Percentiles rank a stretch among this genome's conserved stretches.
Conservation (phyloP, 2,329 filamentous ascomycete species). For the Colletotrichum eleusines region DNA sequence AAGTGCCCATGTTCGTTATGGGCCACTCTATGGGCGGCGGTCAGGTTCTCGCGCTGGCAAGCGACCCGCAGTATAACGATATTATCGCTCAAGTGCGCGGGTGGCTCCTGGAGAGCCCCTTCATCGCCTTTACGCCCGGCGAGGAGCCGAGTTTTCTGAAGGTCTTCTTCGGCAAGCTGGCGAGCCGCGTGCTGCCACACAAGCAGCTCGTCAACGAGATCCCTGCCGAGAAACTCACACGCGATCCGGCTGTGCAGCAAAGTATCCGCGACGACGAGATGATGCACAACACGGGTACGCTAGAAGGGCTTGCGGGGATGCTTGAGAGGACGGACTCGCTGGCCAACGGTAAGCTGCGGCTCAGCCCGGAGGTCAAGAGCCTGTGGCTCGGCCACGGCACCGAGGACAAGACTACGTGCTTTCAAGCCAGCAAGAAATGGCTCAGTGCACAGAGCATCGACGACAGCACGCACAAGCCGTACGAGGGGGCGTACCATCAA, state of each 20-base stretch:
- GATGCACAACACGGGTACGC: constrained; percentile 85
- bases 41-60: constrained; percentile 74
- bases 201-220: constrained; percentile 76
- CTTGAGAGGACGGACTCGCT: constrained; percentile 78
- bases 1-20: constrained; percentile 81
- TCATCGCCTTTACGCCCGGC: constrained; percentile 77
- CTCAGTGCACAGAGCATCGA: constrained; percentile 68
- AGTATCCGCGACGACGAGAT: constrained; percentile 75
- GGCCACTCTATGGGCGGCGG: constrained; percentile 94
- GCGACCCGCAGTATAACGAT: constrained; percentile 62
- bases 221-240: constrained; percentile 71
- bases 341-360: constrained; percentile 64
- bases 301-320: constrained; percentile 83
- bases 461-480: constrained; percentile 79
- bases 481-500: constrained; percentile 85
- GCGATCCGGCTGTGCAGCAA: constrained; percentile 73
- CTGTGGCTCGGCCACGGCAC: constrained; percentile 84
- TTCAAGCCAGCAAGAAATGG: constrained; percentile 73
- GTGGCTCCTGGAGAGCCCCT: constrained; percentile 82
- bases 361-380: constrained; percentile 68
- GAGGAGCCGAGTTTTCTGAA: constrained; percentile 73
- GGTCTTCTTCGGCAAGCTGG: constrained; percentile 75
- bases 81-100: constrained; percentile 74
- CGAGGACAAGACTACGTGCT: constrained; percentile 77
- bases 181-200: constrained; percentile 74